Evolutionary conservation across 1,139 yeast genomes (phyloP), one percentile per base, ranked within the genome.

Genomic region (Pichia sp.): DNA sequence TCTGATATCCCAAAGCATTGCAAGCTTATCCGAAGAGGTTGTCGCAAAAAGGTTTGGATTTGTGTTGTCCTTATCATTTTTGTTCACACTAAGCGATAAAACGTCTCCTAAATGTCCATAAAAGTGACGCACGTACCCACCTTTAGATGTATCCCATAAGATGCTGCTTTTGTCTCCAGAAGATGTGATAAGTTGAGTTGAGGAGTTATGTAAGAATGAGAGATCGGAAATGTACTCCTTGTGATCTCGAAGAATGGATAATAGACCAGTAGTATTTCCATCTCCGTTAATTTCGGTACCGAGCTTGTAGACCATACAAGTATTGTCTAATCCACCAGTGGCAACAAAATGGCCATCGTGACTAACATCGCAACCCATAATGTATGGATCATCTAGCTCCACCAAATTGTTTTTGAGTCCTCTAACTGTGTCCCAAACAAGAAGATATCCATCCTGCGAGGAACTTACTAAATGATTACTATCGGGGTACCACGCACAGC

Each of bases 151-250:
- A 55, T 88, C 96, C 96, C 96, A 88, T 40, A 78, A 57, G 3
- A 74, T 69, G 49, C 87, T 73, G 2, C 93, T 75, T 79, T 79
- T 76, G 56, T 88, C 96, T 5, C 95, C 96, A 33, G 91, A 78
- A 1, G 80, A 72, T 0, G 94, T 83, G 13, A 85, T 52, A 1
- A 85, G 55, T n/a, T 66, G 66, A 6, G 67, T 59, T 8, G 67
- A 60, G 38, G 74, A 69, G 16, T 38, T 34, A 40, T 69, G 67
- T 18, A 82, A 46, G 50, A 85, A 88, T 33, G 74, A 77, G 43
- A 86, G 69, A 47, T 78, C 86, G 0, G 93, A 77, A 9, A 88
- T 74, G 52, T 87, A 87, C 27, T 94, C 93, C 12, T 77, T 68
- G 56, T 87, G 96, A 2, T 94, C 93, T 52, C 79, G 78, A 48